Evolutionary conservation across 192 early-diverging fungal genomes (phyloP).

Genomic region (Coemansia sp.): DNA sequence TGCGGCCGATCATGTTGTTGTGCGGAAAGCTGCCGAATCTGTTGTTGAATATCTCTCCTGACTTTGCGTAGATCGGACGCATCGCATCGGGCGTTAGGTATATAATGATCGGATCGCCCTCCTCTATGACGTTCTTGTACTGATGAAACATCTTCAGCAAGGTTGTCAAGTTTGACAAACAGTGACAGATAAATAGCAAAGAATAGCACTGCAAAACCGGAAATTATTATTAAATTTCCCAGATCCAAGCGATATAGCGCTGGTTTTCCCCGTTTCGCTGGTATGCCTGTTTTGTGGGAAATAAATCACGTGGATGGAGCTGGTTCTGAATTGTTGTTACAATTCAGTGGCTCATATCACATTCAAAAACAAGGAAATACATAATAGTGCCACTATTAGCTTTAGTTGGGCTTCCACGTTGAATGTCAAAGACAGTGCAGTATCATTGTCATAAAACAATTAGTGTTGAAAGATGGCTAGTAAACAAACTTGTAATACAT

Average conservation of each 20-base stretch:
- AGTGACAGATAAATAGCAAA: neutral
- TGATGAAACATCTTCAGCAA: constrained; percentile 37
- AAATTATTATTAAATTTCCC: neutral
- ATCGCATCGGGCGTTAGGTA: constrained; percentile 74
- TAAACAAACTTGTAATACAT: too few relatives aligned
- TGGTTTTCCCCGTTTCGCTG: neutral
- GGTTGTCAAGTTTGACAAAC: neutral
- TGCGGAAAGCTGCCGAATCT: constrained; percentile 80
- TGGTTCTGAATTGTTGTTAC: neutral
- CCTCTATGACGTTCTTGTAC: constrained; percentile 62
- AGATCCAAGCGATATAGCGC: too few relatives aligned
- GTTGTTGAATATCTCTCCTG: constrained; percentile 69
- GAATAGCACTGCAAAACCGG: neutral
- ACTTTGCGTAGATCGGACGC: constrained; percentile 60
- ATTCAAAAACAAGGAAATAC: too few relatives aligned
- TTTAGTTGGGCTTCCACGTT: too few relatives aligned
- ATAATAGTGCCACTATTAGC: too few relatives aligned
- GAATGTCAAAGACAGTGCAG: too few relatives aligned
- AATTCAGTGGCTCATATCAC: too few relatives aligned
- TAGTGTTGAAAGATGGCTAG: too few relatives aligned
- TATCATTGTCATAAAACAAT: too few relatives aligned
- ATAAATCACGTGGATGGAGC: neutral
- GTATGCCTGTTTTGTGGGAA: neutral
- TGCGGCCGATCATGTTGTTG: constrained; percentile 80
- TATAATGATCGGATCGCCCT: constrained; percentile 76